Percentiles rank a stretch among this genome's conserved stretches.
phyloP scores from a whole-genome alignment of 1,139 yeast species.

The Debaryomyces udenii region DNA sequence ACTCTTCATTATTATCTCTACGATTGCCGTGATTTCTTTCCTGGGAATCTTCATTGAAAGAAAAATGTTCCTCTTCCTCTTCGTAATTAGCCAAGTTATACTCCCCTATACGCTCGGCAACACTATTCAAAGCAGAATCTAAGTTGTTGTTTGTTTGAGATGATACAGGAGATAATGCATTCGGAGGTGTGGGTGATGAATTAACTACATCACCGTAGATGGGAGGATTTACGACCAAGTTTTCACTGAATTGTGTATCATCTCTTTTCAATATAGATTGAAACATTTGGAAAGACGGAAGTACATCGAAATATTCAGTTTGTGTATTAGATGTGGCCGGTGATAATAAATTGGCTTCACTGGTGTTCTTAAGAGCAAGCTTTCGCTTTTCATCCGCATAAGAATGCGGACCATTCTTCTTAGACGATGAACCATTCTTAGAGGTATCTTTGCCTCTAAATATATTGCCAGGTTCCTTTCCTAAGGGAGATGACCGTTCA shows the following conservation, averaged over 20 bases:
- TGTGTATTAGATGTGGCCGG: slow-evolving; percentile 34
- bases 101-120: slow-evolving; percentile 21
- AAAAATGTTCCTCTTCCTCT: slow-evolving; percentile 25
- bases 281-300: slow-evolving; percentile 69
- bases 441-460: background rate
- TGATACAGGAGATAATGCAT: slow-evolving; percentile 19
- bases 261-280: slow-evolving; percentile 56
- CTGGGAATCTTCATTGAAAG: slow-evolving; percentile 26
- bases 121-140: slow-evolving; percentile 19
- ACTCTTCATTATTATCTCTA: background rate
- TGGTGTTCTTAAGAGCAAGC: slow-evolving; percentile 20
- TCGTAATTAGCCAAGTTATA: slow-evolving; percentile 17
- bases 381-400: slow-evolving; percentile 41
- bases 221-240: slow-evolving; percentile 42
- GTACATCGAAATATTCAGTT: slow-evolving; percentile 53
- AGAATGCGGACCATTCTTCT: slow-evolving; percentile 31
- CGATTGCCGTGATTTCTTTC: slow-evolving; percentile 14
- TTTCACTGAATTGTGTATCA: slow-evolving; percentile 45
- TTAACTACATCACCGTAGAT: slow-evolving; percentile 39
- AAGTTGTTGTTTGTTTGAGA: slow-evolving; percentile 9
- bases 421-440: background rate
- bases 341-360: slow-evolving; percentile 24
- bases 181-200: slow-evolving; percentile 29
- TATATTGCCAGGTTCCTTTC: background rate
- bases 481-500: background rate